Base-by-base conservation (phyloP, 78 protist genomes). In the Blattamonas nauphoetae region DNA sequence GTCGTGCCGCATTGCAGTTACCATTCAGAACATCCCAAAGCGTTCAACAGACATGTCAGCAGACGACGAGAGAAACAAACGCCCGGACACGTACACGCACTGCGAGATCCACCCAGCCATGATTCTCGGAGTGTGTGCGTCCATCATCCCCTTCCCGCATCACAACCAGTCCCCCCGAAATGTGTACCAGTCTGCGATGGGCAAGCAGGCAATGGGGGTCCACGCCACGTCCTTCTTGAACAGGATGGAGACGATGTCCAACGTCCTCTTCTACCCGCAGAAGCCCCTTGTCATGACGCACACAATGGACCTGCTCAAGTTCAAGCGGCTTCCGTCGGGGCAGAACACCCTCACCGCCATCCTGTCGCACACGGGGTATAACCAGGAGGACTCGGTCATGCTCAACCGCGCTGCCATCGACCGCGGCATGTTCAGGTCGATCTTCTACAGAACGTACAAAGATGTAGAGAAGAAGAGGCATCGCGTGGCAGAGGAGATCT, bases 161-260 rank as follows among this genome's bases (percentile, higher is more conserved):
- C 99, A 99, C 97, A 99, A 99, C 92, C 99, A 93, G 91, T 91
- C 96, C 4, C 99, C 99, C 45, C 97, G 99, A 33, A 98, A 98
- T 93, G 94, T 97, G 80, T 98, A 98, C 93, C 99, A 98, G 89
- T 90, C 96, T 4, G 99, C 99, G 83, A 98, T 98, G 99, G 99
- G 99, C 85, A 98, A 98, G 92, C 99, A 98, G 91, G 96, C 95
- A 34, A 88, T 92, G 92, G 98, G 99, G 33, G 92, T 97, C 55
- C 96, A 96, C 86, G 93, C 91, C 86, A 91, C 97, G 84, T 95
- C 96, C 94, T 98, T 93, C 95, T 96, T 92, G 89, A 3, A 92
- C 32, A 94, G 99, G 78, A 93, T 96, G 95, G 99, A 98, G 93
- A 97, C 99, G 29, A 41, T 93, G 82, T 96, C 98, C 0, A 95